Evolutionary conservation across 257 asterid species (phyloP).

Genomic region (Jacaranda copaia): DNA sequence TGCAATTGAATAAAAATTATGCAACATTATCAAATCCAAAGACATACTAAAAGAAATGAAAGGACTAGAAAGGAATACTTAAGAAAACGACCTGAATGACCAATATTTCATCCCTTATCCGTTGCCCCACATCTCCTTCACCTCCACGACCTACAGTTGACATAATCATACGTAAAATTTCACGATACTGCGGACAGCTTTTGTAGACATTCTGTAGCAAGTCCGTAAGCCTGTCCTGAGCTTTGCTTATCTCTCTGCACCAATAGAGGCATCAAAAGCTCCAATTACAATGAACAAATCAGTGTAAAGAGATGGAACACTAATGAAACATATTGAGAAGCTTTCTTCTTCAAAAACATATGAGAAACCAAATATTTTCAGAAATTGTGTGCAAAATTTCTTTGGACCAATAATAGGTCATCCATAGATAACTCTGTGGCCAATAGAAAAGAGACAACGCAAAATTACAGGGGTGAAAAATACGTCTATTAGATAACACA

Average conservation of each 20-base stretch:
- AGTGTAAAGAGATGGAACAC: neutral
- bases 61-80: constrained; percentile 10
- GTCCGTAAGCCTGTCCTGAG: constrained; percentile 98
- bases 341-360: constrained; percentile 26
- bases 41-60: neutral
- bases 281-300: constrained; percentile 4
- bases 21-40: constrained; percentile 32
- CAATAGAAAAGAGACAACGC: neutral
- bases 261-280: constrained; percentile 33
- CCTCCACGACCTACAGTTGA: constrained; percentile 99
- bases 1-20: constrained; percentile 44
- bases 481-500: constrained; percentile 19
- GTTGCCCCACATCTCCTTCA: constrained; percentile 99
- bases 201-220: constrained; percentile 71
- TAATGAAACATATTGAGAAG: neutral
- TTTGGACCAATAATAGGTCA: constrained; percentile 8
- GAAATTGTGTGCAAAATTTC: constrained; percentile 4
- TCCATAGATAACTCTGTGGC: constrained; percentile 3
- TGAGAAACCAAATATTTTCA: constrained; percentile 19
- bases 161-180: constrained; percentile 86
- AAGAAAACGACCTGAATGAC: constrained; percentile 78
- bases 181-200: constrained; percentile 73
- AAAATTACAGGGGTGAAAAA: constrained; percentile 12
- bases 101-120: constrained; percentile 96
- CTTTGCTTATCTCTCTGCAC: constrained; percentile 93